A percentile compares a stretch with the other conserved stretches of the same genome.
These are phyloP conservation scores for Colletotrichum cuscutae DNA, from an alignment of 2,329 filamentous ascomycete species.

Conservation along the genomic window DNA sequence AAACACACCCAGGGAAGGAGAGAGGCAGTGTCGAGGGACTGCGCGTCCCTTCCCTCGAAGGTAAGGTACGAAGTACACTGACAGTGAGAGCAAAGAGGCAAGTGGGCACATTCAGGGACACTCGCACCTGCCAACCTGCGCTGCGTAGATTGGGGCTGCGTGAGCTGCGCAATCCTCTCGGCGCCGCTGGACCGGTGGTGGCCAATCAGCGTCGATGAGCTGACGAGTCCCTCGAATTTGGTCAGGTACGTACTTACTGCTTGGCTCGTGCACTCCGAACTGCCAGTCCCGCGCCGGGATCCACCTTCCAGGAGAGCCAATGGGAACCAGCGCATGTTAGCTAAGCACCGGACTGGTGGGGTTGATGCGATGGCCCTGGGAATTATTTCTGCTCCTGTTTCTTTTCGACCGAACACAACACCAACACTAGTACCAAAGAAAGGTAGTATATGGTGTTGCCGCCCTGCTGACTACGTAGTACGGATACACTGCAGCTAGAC, in stretches of 20 bases:
- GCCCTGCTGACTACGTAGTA: no score
- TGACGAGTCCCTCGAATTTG: constrained; percentile 44
- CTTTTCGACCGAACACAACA: background rate
- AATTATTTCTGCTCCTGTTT: background rate
- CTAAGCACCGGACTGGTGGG: background rate
- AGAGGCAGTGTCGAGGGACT: no score
- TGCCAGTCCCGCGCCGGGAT: background rate
- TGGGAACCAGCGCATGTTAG: background rate
- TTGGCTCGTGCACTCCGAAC: constrained; percentile 6
- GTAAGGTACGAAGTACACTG: no score
- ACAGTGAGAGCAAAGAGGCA: background rate
- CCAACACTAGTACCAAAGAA: background rate
- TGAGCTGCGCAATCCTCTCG: constrained; percentile 29
- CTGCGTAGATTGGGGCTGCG: no score
- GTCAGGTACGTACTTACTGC: background rate
- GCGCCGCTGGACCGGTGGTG: background rate
- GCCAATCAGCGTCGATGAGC: constrained; percentile 45
- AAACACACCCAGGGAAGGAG: background rate
- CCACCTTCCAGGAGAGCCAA: background rate
- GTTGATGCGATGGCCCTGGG: constrained; percentile 1
- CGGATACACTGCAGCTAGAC: no score
- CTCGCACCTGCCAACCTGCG: background rate
- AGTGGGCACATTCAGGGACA: constrained; percentile 17
- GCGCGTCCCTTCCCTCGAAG: no score
- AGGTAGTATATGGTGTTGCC: no score